Evolutionary conservation across 129 eudicot genomes (phyloP).

Genomic region (Centella asiatica): DNA sequence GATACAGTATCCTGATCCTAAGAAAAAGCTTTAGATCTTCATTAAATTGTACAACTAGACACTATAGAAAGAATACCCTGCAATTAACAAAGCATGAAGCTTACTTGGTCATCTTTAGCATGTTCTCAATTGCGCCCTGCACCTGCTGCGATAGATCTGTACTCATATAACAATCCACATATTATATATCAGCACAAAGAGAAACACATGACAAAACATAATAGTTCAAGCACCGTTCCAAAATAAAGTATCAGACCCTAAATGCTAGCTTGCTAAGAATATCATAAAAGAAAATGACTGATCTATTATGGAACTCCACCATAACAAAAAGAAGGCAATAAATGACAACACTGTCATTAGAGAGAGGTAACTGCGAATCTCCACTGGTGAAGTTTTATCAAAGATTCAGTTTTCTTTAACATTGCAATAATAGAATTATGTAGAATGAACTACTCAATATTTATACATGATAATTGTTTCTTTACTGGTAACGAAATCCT

Average conservation of each 20-base stretch:
- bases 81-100: conserved; percentile 20
- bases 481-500: no score
- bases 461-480: no score
- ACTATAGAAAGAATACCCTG: not conserved
- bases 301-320: not conserved
- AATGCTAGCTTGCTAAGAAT: not conserved
- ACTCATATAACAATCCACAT: conserved; percentile 6
- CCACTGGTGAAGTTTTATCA: no score
- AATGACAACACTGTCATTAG: no score
- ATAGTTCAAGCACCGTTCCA: not conserved
- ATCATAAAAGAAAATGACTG: not conserved
- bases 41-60: conserved; percentile 4
- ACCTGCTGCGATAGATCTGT: conserved; percentile 86
- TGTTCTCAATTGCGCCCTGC: conserved; percentile 73
- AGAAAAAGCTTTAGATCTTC: conserved; percentile 1
- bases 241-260: not conserved
- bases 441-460: no score
- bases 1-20: not conserved
- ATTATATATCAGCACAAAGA: not conserved
- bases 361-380: no score
- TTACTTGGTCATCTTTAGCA: conserved; percentile 83
- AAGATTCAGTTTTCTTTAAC: no score
- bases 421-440: no score
- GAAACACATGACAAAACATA: not conserved
- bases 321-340: not conserved